phyloP scores from a whole-genome alignment of 371 early-diverging fungal genomes.

The Zopfochytrium polystomum region DNA sequence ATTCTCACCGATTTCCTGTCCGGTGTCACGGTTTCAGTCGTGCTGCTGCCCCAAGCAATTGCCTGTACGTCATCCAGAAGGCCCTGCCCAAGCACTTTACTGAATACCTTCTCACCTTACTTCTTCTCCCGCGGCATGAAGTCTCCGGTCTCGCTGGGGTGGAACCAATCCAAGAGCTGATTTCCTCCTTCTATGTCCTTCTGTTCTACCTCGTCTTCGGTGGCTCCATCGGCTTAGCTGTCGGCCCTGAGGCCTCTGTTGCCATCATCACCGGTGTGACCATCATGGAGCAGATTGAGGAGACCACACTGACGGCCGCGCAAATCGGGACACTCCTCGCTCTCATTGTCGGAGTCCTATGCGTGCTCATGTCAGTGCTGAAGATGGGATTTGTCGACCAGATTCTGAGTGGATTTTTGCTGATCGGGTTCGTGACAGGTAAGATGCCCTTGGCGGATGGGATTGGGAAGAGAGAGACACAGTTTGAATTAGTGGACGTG shows the following conservation, averaged over 20 bases:
- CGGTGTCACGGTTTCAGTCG: constrained; percentile 32
- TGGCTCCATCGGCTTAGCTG: constrained; percentile 26
- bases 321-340: constrained; percentile 29
- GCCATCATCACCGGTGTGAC: constrained; percentile 35
- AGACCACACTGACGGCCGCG: constrained; percentile 5
- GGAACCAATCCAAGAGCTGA: constrained; percentile 21
- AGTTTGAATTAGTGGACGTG: too few species aligned
- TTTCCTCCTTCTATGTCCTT: constrained; percentile 30
- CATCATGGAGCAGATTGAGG: constrained; percentile 9
- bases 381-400: constrained; percentile 38
- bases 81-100: neutral
- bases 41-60: constrained; percentile 39
- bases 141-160: constrained; percentile 27
- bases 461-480: too few species aligned
- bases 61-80: constrained; percentile 19
- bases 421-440: constrained; percentile 17
- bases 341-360: constrained; percentile 29
- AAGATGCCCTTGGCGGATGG: too few species aligned
- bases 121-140: too few species aligned
- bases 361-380: constrained; percentile 22
- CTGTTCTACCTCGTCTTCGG: constrained; percentile 37
- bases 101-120: too few species aligned
- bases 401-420: constrained; percentile 32
- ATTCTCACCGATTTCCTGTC: constrained; percentile 31
- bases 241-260: constrained; percentile 39